Base-by-base conservation (phyloP, 2,329 filamentous ascomycete species). In the Pseudogymnoascus sp. region DNA sequence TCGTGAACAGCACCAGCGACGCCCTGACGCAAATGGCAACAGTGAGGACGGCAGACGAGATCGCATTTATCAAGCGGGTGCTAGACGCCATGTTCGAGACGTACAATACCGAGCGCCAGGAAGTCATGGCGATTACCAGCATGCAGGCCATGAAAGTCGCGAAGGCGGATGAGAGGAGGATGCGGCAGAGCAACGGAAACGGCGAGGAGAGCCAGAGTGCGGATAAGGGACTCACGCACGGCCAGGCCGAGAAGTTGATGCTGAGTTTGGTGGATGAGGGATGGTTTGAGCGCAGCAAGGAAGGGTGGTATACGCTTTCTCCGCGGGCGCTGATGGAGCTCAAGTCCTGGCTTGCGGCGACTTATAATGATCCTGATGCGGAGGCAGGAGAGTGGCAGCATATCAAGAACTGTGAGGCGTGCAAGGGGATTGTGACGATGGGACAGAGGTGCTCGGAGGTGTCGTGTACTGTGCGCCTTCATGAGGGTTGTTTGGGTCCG, bases 81-180 rank as follows among this genome's bases (percentile, higher is more conserved):
- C 83, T 99, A 0, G 93, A 97, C 73, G 86, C 84, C 69, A 96
- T 99, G 84, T 99, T 97, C 72, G 91, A 96, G 66, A 88, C 85
- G 18, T 87, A 91, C 77, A 97, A 97, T 72, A 91, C 87, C 0
- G 81, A 80, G 7, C 81, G 85, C n/a, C 85, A 87, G 70, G 93
- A 99, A 75, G 83, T 91, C 25, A 88, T 97, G 83, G 92, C 90
- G 3, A 78, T 97, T 3, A 89, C 86, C 11, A 83, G 85, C 49
- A 91, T 91, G 73, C 87, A 96, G 70, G 93, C 93, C 9, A 89
- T 89, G 61, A 87, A 90, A 68, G 77, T 96, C 58, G 79, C 84
- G 8, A 77, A 83, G 59, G 82, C 84, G 33, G 74, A 80, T 1
- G 73, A 70, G 45, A 63, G 67, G 52, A 61, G 73, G 21, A 23